Base-by-base conservation (phyloP, 1,284 basidiomycete genomes). In the Tylopilus sp. region DNA sequence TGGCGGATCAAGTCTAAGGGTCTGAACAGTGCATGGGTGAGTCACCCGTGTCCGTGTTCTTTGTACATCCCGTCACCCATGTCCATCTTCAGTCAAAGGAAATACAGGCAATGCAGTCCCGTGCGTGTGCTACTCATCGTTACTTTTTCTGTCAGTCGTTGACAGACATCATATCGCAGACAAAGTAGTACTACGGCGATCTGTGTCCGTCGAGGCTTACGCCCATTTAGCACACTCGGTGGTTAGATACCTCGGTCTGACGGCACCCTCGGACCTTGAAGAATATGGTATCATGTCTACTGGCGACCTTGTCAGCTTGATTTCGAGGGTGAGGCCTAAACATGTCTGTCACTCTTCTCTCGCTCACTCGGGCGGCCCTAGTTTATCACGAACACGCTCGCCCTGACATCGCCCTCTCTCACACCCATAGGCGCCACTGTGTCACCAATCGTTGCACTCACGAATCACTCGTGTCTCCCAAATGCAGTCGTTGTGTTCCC, bases 401-500 rank as follows among this genome's bases (percentile, higher is more conserved):
- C 92, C 0, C 73, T 96, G 11, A 84, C 90, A 0, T 81, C 85
- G 0, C 82, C 88, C 0, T 75, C 85, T 4, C 71, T 96, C 9
- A 77, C 80, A 1, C 86, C 91, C 0, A 74, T 97, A 37, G 95
- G 95, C 13, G 82, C 86, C 2, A 81, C 84, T 26, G 76, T 95
- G 23, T 88, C 89, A 0, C 92, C 93, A 0, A 58, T 81, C 0
- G 73, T 86, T 10, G 92, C 94, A 0, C 74, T 97, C 28, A 77
- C 89, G 56, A 98, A 97, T 60, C 95, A 98, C 63, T 90, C 92
- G 0, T 98, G 95, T 61, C 77, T 81, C 19, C 94, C 95, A 0
- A 96, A 97, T 57, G 91, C 88, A 0, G 90, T 87, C 23, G 79
- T 95, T 25, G 91, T 97, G 1, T 97, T 95, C 64, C 93, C 95